phyloP scores from a whole-genome alignment of 2,329 filamentous ascomycete genomes.

The Trichoderma aggressivum region DNA sequence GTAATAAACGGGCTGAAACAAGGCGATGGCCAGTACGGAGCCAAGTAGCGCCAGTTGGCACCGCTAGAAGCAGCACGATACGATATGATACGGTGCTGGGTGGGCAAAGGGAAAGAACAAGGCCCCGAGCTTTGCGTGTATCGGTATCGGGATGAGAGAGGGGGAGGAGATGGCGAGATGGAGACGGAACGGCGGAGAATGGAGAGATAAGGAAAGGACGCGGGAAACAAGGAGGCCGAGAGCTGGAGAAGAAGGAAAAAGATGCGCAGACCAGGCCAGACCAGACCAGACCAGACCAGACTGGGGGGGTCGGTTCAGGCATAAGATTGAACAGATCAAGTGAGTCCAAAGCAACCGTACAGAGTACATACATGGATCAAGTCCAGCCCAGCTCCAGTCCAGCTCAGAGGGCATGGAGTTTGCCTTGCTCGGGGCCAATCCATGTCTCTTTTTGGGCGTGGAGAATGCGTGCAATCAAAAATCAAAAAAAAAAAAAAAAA shows the following conservation, averaged over 20 bases:
- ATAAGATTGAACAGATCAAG: neutral
- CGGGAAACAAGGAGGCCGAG: neutral
- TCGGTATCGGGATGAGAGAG: neutral
- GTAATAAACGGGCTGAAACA: neutral
- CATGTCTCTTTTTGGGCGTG: neutral
- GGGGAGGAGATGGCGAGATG: neutral
- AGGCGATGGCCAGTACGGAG: neutral
- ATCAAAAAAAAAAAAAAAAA: no score
- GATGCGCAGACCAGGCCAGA: neutral
- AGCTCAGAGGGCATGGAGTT: neutral
- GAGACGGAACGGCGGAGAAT: slow-evolving; percentile 8
- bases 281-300: neutral
- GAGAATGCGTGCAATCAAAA: slow-evolving; percentile 13
- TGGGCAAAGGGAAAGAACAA: neutral
- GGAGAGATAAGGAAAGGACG: neutral
- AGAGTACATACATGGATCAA: neutral
- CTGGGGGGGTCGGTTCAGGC: neutral
- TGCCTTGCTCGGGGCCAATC: neutral
- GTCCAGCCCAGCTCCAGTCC: neutral
- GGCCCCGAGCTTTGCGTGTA: neutral
- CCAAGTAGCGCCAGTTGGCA: neutral
- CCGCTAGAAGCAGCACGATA: neutral
- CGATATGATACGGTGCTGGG: neutral
- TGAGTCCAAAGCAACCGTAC: neutral
- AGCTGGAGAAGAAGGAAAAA: neutral